Percentiles rank a stretch among this genome's conserved stretches.
Evolutionary conservation across 1,284 basidiomycete genomes (phyloP).

Genomic region (Fomitiporia mediterranea): DNA sequence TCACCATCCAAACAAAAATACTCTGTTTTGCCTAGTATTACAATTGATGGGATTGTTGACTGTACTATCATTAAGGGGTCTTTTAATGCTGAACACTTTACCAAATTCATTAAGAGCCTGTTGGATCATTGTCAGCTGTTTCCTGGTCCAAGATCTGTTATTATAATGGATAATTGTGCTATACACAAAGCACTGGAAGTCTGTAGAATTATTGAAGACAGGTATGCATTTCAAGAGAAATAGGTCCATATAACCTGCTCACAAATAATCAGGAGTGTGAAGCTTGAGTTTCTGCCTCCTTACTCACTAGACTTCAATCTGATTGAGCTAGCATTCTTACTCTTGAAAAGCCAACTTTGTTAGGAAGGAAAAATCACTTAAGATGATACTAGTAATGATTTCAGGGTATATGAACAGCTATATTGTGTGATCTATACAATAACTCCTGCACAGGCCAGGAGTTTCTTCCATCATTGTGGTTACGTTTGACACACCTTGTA

Average conservation of each 20-base stretch:
- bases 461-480: too few species aligned
- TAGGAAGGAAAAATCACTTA: background rate
- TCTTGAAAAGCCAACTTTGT: background rate
- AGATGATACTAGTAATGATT: too few species aligned
- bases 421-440: too few species aligned
- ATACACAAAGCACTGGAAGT: conserved; percentile 29
- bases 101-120: conserved; percentile 28
- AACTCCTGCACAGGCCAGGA: too few species aligned
- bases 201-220: conserved; percentile 24
- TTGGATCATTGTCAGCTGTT: conserved; percentile 30
- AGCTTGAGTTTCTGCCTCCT: conserved; percentile 19
- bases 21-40: conserved; percentile 33
- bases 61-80: conserved; percentile 25
- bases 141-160: conserved; percentile 27
- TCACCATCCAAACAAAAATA: conserved; percentile 26
- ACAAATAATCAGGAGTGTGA: conserved; percentile 11
- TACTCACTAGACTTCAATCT: conserved; percentile 25
- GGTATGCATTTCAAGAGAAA: background rate
- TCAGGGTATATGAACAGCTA: too few species aligned
- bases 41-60: conserved; percentile 27
- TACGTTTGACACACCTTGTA: too few species aligned
- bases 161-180: conserved; percentile 34
- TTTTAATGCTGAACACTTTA: conserved; percentile 26
- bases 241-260: background rate
- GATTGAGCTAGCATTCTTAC: conserved; percentile 21